Evolutionary conservation across 1,139 yeast species (phyloP).

Genomic region (Debaryomyces fabryi): DNA sequence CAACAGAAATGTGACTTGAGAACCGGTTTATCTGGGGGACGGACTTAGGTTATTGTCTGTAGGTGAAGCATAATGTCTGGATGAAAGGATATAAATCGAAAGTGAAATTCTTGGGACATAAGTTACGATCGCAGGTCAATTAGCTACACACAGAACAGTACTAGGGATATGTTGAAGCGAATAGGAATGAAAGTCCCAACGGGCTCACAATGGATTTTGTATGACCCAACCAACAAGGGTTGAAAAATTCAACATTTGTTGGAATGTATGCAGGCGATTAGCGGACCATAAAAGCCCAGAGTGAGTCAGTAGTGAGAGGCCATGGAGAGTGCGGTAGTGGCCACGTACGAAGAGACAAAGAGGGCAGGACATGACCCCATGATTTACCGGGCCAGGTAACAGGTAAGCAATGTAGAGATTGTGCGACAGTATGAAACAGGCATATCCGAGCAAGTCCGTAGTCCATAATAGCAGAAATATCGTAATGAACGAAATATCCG

Average conservation of each 20-base stretch:
- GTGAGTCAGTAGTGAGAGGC: background rate
- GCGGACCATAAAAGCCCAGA: background rate
- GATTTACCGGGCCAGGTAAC: background rate
- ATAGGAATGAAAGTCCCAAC: background rate
- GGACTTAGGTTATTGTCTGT: background rate
- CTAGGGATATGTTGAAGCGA: background rate
- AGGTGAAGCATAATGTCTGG: background rate
- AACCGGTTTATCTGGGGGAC: background rate
- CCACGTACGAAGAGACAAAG: background rate
- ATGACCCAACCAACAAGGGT: conserved; percentile 2
- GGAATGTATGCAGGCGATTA: background rate
- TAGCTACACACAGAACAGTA: background rate
- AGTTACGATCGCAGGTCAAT: background rate
- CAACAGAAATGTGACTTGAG: background rate
- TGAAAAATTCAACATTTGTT: conserved; percentile 3
- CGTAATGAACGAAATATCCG: background rate
- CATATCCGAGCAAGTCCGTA: background rate
- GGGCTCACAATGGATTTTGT: conserved; percentile 1
- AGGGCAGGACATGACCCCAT: no score
- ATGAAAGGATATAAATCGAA: background rate
- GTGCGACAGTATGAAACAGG: background rate
- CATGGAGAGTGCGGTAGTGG: background rate
- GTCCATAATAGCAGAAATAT: background rate
- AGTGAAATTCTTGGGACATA: background rate
- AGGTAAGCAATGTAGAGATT: background rate